A percentile compares a stretch with the other conserved stretches of the same genome.
phyloP scores from a whole-genome alignment of 768 basidiomycete genomes.

The Kwoniella europaea region DNA sequence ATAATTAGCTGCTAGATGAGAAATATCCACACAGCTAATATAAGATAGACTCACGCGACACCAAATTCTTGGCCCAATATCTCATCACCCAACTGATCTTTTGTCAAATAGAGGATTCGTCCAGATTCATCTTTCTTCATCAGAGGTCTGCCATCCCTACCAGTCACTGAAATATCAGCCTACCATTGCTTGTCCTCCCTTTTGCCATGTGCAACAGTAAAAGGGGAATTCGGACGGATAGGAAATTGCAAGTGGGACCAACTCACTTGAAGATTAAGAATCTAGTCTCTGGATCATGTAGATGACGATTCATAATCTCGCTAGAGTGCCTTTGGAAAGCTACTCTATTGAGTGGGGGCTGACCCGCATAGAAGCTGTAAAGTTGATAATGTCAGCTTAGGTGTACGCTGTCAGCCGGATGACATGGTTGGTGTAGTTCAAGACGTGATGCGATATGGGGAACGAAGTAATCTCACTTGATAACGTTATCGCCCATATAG shows the following conservation, averaged over 20 bases:
- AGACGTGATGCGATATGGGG: too few species aligned
- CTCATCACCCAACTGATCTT: constrained; percentile 73
- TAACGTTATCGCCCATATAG: constrained; percentile 58
- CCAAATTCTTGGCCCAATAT: constrained; percentile 49
- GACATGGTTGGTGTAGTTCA: too few species aligned
- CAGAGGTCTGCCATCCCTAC: constrained; percentile 59
- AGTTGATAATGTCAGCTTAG: constrained; percentile 1
- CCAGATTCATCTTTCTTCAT: constrained; percentile 63
- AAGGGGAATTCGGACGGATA: neutral
- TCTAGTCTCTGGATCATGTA: constrained; percentile 66
- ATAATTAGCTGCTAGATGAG: neutral
- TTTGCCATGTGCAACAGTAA: neutral
- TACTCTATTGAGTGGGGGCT: constrained; percentile 59
- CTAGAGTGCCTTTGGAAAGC: constrained; percentile 75
- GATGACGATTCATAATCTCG: constrained; percentile 74
- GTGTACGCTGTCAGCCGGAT: neutral
- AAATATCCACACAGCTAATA: too few species aligned
- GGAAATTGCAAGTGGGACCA: constrained; percentile 9
- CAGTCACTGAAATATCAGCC: constrained; percentile 57
- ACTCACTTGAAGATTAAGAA: constrained; percentile 81
- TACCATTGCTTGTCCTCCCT: constrained; percentile 36
- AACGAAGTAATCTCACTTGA: constrained; percentile 44
- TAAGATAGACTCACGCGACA: constrained; percentile 34
- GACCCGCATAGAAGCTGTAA: constrained; percentile 57
- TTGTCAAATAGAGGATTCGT: constrained; percentile 69